phyloP scores from a whole-genome alignment of 495 filamentous ascomycete genomes.

The Aspergillus cavernicola region DNA sequence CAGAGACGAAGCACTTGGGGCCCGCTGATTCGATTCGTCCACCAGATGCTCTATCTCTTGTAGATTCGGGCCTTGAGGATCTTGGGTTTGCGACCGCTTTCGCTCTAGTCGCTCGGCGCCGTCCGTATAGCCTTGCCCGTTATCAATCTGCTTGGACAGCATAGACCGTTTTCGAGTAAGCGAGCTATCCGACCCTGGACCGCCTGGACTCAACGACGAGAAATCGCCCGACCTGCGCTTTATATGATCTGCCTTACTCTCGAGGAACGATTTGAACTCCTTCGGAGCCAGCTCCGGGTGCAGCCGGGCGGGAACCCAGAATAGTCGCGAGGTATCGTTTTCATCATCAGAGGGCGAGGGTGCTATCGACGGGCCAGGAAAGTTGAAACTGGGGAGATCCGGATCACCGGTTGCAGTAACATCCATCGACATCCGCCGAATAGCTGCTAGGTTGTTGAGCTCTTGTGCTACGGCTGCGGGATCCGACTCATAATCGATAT shows the following conservation, averaged over 20 bases:
- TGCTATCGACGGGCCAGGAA: conserved; percentile 65
- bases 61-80: conserved; percentile 57
- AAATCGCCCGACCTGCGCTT: conserved; percentile 75
- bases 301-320: conserved; percentile 93
- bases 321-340: conserved; percentile 80
- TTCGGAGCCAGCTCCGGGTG: conserved; percentile 94
- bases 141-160: conserved; percentile 89
- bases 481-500: conserved; percentile 88
- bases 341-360: conserved; percentile 72
- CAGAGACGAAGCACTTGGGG: conserved; percentile 26
- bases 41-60: conserved; percentile 74
- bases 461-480: conserved; percentile 93
- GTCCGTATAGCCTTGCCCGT: conserved; percentile 71
- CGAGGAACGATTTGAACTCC: conserved; percentile 95
- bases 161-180: conserved; percentile 90
- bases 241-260: conserved; percentile 86
- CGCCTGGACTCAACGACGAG: conserved; percentile 58
- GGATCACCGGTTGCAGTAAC: conserved; percentile 87
- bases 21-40: conserved; percentile 67
- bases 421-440: conserved; percentile 98
- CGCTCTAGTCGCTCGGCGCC: conserved; percentile 81
- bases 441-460: conserved; percentile 88
- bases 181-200: conserved; percentile 56
- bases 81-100: conserved; percentile 61
- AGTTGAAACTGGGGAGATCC: conserved; percentile 77